Conservation (phyloP, 1,139 yeast genomes). For the Chernovozyma aurita region DNA sequence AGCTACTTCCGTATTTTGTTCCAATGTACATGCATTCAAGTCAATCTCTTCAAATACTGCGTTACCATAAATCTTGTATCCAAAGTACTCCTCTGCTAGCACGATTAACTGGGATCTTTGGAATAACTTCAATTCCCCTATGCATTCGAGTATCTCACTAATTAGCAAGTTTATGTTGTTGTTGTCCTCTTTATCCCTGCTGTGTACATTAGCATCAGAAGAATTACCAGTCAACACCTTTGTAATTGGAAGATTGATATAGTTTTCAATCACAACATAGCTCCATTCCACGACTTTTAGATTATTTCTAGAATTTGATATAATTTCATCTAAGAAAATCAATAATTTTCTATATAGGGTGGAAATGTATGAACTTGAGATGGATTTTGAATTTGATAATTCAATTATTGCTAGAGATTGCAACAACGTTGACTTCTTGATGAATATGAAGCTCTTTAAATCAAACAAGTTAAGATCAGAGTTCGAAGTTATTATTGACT, state of each 20-base stretch:
- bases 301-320: slow-evolving; percentile 18
- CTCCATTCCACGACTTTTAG: slow-evolving; percentile 24
- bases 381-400: slow-evolving; percentile 23
- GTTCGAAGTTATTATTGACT: not conserved
- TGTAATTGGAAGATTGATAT: slow-evolving; percentile 24
- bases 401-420: slow-evolving; percentile 24
- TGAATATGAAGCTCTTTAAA: slow-evolving; percentile 24
- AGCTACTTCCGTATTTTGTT: too few species aligned
- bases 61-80: slow-evolving; percentile 29
- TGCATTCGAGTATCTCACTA: slow-evolving; percentile 33
- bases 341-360: slow-evolving; percentile 29
- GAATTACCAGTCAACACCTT: slow-evolving; percentile 7
- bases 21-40: too few species aligned
- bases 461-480: slow-evolving; percentile 21
- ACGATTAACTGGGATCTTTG: slow-evolving; percentile 41
- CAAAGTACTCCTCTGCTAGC: slow-evolving; percentile 26
- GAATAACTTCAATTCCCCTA: slow-evolving; percentile 43
- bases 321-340: slow-evolving; percentile 33
- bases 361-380: slow-evolving; percentile 29
- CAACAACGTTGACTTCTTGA: slow-evolving; percentile 22
- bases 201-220: slow-evolving; percentile 7
- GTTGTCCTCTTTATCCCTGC: slow-evolving; percentile 3
- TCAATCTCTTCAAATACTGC: slow-evolving; percentile 18
- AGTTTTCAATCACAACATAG: slow-evolving; percentile 27
- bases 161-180: slow-evolving; percentile 15